Evolutionary conservation across 805 yeast species (phyloP), one percentile per base, ranked within the genome.

Genomic region (Sugiyamaella lignohabitans): DNA sequence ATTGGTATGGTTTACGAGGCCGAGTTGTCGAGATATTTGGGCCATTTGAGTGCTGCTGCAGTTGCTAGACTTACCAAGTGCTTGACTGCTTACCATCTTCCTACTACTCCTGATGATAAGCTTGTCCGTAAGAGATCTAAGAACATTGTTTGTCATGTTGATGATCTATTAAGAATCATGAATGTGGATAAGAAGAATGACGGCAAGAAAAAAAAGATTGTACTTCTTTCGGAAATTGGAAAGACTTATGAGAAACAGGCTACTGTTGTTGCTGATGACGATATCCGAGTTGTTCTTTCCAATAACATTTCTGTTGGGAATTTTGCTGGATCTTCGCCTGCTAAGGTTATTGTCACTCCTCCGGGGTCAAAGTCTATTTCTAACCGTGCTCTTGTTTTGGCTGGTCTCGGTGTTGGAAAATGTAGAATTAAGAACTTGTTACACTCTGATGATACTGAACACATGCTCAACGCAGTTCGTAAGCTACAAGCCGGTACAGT

Each of bases 331-430:
- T 62, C 43, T 55, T 65, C 27, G 49, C 58, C 52, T 44, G 53
- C 56, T 11, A 61, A 65, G 24, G 68, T 72, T 20, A 74, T 70
- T 17, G 76, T 87, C 30, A 72, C 74, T 10, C 98, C 98, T 16
- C 98, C 98, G 3, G 98, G 98, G 1, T 91, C 98, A 1, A 93
- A 93, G 64, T 91, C 98, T 2, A 91, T 93, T 50, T 89, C 98
- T 5, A 93, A 93, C 63, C 80, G 98, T 64, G 98, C 97, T 4
- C 72, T 93, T 49, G 79, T 93, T 14, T 71, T 93, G 53, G 98
- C 98, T 39, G 95, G 98, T 18, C 75, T 93, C 51, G 95, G 96
- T 50, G 68, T 74, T 45, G 98, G 98, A 38, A 76, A 81, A 21
- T 88, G 95, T 61, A 78, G 76, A 57, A 79, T 93, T 55, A 82